Percentiles rank a stretch among this genome's conserved stretches.
phyloP scores from a whole-genome alignment of 108 stramenopile species.

The Epipyxis sp. region DNA sequence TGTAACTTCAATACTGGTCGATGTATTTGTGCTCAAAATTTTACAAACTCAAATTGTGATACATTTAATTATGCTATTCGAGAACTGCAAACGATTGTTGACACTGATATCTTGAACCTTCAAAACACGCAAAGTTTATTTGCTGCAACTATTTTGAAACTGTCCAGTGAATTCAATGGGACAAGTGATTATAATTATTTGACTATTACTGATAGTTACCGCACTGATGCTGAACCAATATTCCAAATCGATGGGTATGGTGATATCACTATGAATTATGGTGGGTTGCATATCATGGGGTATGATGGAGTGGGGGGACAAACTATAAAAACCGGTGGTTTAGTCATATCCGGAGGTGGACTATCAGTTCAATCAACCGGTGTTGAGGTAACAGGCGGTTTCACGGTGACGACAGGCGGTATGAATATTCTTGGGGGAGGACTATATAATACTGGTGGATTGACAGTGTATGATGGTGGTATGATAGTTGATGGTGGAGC shows the following conservation, averaged over 20 bases:
- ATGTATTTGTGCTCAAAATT: slow-evolving; percentile 10
- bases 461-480: slow-evolving; percentile 8
- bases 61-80: not conserved
- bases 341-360: slow-evolving; percentile 9
- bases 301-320: slow-evolving; percentile 15
- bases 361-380: not conserved
- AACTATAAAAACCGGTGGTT: slow-evolving; percentile 7
- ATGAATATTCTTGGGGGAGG: not conserved
- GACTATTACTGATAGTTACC: not conserved
- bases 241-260: slow-evolving; percentile 12
- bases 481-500: not conserved
- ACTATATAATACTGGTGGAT: slow-evolving; percentile 1
- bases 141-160: not conserved
- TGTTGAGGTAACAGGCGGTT: not conserved
- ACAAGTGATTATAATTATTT: not conserved
- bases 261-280: not conserved
- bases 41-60: not conserved
- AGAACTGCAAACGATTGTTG: not conserved
- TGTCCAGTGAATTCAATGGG: not conserved
- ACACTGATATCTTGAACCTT: not conserved
- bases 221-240: not conserved
- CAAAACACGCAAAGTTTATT: not conserved
- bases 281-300: not conserved
- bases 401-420: slow-evolving; percentile 2
- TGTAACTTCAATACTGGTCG: slow-evolving; percentile 9